Conservation (phyloP, 176 grass and related monocot genomes). For the Zea mays region DNA sequence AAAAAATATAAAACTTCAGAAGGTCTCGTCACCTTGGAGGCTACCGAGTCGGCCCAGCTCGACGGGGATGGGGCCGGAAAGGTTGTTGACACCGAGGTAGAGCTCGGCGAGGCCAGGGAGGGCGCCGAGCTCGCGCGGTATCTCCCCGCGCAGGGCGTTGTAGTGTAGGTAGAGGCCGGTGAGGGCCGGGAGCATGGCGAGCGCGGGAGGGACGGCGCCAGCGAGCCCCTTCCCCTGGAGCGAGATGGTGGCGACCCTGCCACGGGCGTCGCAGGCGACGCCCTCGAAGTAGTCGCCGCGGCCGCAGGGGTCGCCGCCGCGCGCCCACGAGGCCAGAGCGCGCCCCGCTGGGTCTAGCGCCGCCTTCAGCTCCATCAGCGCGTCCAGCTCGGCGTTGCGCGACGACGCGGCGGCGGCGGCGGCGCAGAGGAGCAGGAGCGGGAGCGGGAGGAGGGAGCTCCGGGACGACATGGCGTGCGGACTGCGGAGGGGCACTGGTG, state of each 20-base stretch:
- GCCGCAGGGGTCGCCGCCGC: conserved; percentile 64
- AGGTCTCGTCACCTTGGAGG: conserved; percentile 76
- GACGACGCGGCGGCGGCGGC: not conserved
- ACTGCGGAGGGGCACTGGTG: not conserved
- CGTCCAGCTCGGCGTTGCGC: conserved; percentile 43
- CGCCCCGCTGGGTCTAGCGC: conserved; percentile 55
- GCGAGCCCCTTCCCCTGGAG: conserved; percentile 65
- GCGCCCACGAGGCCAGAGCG: conserved; percentile 55
- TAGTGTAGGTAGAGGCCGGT: conserved; percentile 74
- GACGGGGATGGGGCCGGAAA: conserved; percentile 52
- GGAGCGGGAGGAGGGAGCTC: conserved; percentile 20
- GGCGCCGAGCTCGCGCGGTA: conserved; percentile 55
- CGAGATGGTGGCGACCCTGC: conserved; percentile 62
- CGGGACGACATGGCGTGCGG: conserved; percentile 33
- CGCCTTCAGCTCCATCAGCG: conserved; percentile 74
- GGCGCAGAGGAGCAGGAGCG: conserved; percentile 6
- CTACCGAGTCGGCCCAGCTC: conserved; percentile 51
- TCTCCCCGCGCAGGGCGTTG: conserved; percentile 54
- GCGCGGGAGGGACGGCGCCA: conserved; percentile 55
- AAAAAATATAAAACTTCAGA: too few species aligned
- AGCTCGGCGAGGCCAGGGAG: conserved; percentile 56
- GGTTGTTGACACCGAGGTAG: conserved; percentile 73
- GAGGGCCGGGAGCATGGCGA: conserved; percentile 58
- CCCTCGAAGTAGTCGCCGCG: conserved; percentile 78
- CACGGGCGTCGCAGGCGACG: conserved; percentile 58